phyloP scores from a whole-genome alignment of 306 rosid genomes.

The Cicer arietinum region DNA sequence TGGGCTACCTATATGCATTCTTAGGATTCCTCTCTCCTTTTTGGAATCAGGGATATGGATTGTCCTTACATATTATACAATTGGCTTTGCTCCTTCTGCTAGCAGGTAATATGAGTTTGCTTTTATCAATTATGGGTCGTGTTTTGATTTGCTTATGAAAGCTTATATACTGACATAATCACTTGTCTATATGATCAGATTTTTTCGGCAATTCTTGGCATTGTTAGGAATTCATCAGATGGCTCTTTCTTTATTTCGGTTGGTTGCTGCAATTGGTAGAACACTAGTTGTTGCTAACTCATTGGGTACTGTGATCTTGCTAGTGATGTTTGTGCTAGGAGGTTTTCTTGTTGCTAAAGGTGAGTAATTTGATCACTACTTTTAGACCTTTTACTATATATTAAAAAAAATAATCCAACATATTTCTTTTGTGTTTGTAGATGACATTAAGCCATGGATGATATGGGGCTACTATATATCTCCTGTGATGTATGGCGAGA shows the following conservation, averaged over 20 bases:
- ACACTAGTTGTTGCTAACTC: conserved; percentile 56
- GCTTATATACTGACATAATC: conserved; percentile 4
- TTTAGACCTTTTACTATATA: not conserved
- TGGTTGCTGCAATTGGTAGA: conserved; percentile 66
- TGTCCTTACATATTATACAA: conserved; percentile 69
- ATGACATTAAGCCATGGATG: conserved; percentile 73
- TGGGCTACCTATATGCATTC: conserved; percentile 72
- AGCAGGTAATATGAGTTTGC: conserved; percentile 58
- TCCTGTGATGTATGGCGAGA: conserved; percentile 91
- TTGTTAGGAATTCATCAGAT: conserved; percentile 64
- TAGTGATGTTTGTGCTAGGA: conserved; percentile 60
- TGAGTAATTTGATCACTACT: conserved; percentile 33
- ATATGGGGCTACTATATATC: conserved; percentile 75
- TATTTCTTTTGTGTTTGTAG: conserved; percentile 45
- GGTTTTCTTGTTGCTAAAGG: conserved; percentile 67
- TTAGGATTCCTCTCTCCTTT: conserved; percentile 75
- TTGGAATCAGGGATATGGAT: conserved; percentile 74
- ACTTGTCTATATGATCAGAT: conserved; percentile 48
- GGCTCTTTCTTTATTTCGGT: conserved; percentile 67
- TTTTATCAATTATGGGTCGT: not conserved
- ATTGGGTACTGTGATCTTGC: conserved; percentile 53
- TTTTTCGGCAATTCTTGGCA: conserved; percentile 60
- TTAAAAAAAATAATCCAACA: not conserved
- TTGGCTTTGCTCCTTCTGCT: conserved; percentile 84
- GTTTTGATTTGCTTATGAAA: not conserved